phyloP scores from a whole-genome alignment of 441 rosid species.

The Hypseocharis bilobata region DNA sequence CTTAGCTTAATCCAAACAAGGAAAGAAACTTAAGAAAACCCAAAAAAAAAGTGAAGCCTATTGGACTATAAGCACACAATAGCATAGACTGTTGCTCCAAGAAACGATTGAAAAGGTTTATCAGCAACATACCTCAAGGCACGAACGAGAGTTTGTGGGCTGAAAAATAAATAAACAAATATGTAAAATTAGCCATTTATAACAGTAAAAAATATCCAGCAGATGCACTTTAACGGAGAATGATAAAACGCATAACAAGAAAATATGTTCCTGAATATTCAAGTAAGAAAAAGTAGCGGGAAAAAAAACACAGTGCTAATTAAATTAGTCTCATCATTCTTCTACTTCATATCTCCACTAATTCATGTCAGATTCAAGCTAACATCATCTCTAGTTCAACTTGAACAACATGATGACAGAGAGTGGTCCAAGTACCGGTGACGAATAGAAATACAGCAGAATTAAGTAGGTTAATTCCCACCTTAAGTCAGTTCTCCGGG shows the following conservation, averaged over 20 bases:
- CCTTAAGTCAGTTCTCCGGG: not conserved
- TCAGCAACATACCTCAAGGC: constrained; percentile 67
- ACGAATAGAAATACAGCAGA: not conserved
- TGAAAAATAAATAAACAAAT: constrained; percentile 38
- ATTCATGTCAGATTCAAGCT: not conserved
- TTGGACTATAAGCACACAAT: not conserved
- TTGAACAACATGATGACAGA: not conserved
- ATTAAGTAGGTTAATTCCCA: not conserved
- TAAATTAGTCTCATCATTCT: not conserved
- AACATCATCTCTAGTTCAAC: not conserved
- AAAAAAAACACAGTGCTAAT: not conserved
- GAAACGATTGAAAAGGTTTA: too few relatives aligned
- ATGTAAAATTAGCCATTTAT: not conserved
- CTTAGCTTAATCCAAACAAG: too few relatives aligned
- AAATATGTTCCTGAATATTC: not conserved
- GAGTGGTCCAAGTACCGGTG: not conserved
- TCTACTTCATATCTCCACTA: not conserved
- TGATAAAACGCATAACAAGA: constrained; percentile 2
- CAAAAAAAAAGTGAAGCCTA: not conserved
- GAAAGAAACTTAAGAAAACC: not conserved
- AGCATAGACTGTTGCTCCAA: not conserved
- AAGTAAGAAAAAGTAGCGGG: not conserved
- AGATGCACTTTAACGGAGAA: constrained; percentile 4
- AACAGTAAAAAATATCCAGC: constrained; percentile 7
- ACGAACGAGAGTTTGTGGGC: constrained; percentile 98